These are phyloP conservation scores for Saxophila tyrrhenica DNA, from an alignment of 495 filamentous ascomycete genomes.

Conservation along the genomic window DNA sequence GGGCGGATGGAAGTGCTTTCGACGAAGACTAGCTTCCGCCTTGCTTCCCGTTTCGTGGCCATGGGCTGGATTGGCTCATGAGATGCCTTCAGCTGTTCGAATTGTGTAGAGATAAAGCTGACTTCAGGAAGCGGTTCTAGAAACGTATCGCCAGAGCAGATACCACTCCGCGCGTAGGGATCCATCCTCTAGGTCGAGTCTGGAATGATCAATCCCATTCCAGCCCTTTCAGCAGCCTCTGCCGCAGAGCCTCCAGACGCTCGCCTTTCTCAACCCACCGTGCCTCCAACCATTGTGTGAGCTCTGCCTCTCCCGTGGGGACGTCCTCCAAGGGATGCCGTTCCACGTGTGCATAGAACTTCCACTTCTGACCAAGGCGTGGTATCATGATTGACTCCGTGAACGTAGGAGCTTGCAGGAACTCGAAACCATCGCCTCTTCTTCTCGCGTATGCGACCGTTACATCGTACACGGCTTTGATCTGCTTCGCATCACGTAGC, in stretches of 20 bases:
- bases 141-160: too few species aligned
- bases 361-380: conserved; percentile 29
- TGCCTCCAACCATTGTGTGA: conserved; percentile 43
- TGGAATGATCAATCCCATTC: too few species aligned
- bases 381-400: conserved; percentile 37
- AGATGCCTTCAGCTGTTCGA: too few species aligned
- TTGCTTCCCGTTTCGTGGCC: too few species aligned
- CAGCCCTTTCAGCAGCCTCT: conserved; percentile 9
- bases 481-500: conserved; percentile 38
- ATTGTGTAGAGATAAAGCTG: too few species aligned
- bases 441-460: conserved; percentile 43
- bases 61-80: too few species aligned
- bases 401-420: conserved; percentile 40
- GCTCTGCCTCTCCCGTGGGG: conserved; percentile 33
- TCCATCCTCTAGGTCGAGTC: too few species aligned
- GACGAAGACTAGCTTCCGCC: too few species aligned
- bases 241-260: conserved; percentile 32
- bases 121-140: too few species aligned
- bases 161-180: too few species aligned
- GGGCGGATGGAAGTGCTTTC: too few species aligned
- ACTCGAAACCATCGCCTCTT: conserved; percentile 28
- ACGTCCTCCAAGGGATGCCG: conserved; percentile 37
- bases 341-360: conserved; percentile 42
- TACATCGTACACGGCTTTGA: conserved; percentile 48
- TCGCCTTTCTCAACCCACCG: conserved; percentile 44